A percentile compares a stretch with the other conserved stretches of the same genome.
Evolutionary conservation across 75 land plant species (phyloP).

Genomic region (Selaginella tamariscina): DNA sequence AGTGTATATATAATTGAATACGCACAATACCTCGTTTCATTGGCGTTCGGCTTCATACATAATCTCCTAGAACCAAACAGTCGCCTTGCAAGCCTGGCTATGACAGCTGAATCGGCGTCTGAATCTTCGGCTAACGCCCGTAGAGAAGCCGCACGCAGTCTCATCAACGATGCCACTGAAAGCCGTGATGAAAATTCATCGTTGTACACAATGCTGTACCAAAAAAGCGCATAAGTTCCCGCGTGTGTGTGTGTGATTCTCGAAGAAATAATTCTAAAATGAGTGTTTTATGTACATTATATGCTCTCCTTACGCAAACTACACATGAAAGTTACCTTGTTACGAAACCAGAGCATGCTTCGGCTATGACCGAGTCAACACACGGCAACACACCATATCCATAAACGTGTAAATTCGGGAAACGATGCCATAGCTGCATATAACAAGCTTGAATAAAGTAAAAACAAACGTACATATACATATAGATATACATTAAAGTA

Average conservation of each 20-base stretch:
- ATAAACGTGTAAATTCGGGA: conserved; percentile 77
- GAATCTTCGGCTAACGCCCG: conserved; percentile 52
- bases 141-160: conserved; percentile 64
- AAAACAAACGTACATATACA: not conserved
- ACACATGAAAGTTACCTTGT: conserved; percentile 44
- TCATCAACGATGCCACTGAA: conserved; percentile 57
- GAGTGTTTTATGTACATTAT: not conserved
- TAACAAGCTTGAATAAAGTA: not conserved
- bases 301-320: not conserved
- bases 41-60: too few relatives aligned
- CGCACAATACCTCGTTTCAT: too few relatives aligned
- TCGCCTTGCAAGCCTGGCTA: conserved; percentile 37
- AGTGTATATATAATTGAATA: too few relatives aligned
- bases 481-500: too few relatives aligned
- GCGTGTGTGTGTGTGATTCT: too few relatives aligned
- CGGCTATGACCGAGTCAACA: conserved; percentile 60
- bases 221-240: too few relatives aligned
- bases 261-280: too few relatives aligned
- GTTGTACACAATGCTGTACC: conserved; percentile 78
- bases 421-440: conserved; percentile 49
- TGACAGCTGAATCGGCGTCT: conserved; percentile 36
- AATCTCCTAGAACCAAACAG: conserved; percentile 23
- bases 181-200: conserved; percentile 84
- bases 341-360: conserved; percentile 73
- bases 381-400: conserved; percentile 86